Evolutionary conservation across 768 basidiomycete genomes (phyloP).

Genomic region (Rhodosporidiobolus sp.): DNA sequence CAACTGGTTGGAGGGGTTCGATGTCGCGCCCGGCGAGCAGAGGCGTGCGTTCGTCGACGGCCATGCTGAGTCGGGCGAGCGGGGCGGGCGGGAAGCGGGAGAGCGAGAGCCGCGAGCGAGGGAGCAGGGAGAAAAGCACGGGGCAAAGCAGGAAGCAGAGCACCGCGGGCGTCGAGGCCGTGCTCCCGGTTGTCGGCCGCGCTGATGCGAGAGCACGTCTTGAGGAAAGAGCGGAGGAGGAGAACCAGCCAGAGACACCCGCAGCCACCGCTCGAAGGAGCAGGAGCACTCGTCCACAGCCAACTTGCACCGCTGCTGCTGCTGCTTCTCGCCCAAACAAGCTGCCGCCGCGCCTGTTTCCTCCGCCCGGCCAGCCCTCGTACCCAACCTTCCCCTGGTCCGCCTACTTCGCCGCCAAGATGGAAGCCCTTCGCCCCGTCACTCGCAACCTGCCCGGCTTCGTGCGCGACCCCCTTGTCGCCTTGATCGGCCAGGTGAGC

Average conservation of each 20-base stretch:
- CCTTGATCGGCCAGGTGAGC: constrained; percentile 72
- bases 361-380: background rate
- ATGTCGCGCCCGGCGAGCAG: background rate
- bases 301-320: background rate
- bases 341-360: background rate
- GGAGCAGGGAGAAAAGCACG: too few species aligned
- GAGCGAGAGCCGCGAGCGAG: too few species aligned
- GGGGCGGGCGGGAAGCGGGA: too few species aligned
- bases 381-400: constrained; percentile 5
- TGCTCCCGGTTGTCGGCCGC: too few species aligned
- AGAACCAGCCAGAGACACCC: too few species aligned
- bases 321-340: background rate
- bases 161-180: too few species aligned
- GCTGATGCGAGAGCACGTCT: too few species aligned
- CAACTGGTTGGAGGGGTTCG: background rate
- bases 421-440: constrained; percentile 52
- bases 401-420: constrained; percentile 3
- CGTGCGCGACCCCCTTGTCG: constrained; percentile 72
- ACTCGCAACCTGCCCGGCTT: constrained; percentile 84
- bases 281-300: background rate
- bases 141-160: too few species aligned
- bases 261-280: too few species aligned
- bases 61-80: background rate
- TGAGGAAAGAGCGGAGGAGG: too few species aligned
- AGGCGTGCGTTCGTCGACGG: background rate